Conservation (phyloP, 2,329 filamentous ascomycete species). For the Fusarium hostae region DNA sequence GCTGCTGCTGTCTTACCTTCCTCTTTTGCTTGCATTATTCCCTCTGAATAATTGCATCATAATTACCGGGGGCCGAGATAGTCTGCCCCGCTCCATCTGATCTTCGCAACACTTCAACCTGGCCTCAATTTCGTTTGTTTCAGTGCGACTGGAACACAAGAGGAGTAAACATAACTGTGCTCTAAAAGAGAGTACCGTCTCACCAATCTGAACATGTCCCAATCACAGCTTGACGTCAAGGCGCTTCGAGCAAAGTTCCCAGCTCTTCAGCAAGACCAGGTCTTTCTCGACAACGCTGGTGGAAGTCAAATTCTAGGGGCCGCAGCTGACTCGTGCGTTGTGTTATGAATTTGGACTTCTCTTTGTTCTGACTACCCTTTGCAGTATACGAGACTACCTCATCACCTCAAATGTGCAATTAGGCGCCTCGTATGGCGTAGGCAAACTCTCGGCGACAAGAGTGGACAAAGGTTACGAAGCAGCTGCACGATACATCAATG, state of each 20-base stretch:
- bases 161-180: accelerated
- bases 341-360: accelerated
- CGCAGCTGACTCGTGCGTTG: constrained; percentile 53
- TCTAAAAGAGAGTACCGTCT: accelerated
- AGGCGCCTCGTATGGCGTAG: constrained; percentile 74
- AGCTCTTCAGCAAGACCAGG: constrained; percentile 71
- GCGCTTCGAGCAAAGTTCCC: constrained; percentile 68
- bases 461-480: constrained; percentile 66
- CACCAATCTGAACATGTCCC: constrained; percentile 22
- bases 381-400: constrained; percentile 72
- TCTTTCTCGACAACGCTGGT: constrained; percentile 83
- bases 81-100: constrained; percentile 5
- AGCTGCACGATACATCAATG: constrained; percentile 77
- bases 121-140: accelerated
- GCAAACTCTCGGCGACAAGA: constrained; percentile 64
- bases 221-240: neutral
- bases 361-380: constrained; percentile 56
- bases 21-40: neutral
- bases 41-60: constrained; percentile 3
- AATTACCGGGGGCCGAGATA: neutral
- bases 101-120: neutral
- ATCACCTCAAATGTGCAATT: constrained; percentile 78
- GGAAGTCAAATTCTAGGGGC: constrained; percentile 76
- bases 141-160: neutral
- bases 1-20: neutral